Conservation (phyloP, 2,329 filamentous ascomycete species). For the Chaetomiaceae sp. region DNA sequence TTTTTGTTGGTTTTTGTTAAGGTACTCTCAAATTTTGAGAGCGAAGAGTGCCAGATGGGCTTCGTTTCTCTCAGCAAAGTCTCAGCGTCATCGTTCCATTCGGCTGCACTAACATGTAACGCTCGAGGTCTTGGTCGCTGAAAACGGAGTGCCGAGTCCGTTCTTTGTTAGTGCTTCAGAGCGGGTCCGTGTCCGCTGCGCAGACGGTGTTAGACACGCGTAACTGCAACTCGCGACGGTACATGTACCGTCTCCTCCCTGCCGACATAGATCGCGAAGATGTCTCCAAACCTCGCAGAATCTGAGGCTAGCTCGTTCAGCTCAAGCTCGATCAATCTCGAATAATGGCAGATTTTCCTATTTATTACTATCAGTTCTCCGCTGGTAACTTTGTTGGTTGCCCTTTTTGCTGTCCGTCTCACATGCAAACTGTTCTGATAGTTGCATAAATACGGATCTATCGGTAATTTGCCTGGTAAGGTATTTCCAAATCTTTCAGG, state of each 20-base stretch:
- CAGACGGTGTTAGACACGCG: not conserved
- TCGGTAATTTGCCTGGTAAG: not conserved
- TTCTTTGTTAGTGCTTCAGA: not conserved
- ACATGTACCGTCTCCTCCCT: too few relatives aligned
- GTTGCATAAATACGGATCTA: not conserved
- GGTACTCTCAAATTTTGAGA: not conserved
- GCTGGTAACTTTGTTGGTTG: too few relatives aligned
- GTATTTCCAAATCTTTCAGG: too few relatives aligned
- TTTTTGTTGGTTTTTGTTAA: slow-evolving; percentile 29
- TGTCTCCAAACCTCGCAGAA: not conserved
- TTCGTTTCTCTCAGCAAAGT: not conserved
- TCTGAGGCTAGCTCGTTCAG: too few relatives aligned
- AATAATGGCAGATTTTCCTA: too few relatives aligned
- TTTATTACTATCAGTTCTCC: too few relatives aligned
- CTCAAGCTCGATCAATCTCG: too few relatives aligned
- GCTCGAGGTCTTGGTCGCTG: not conserved
- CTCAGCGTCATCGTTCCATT: slow-evolving; percentile 4
- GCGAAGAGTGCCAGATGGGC: not conserved
- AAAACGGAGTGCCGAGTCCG: not conserved
- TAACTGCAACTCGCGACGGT: not conserved
- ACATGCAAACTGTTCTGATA: too few relatives aligned
- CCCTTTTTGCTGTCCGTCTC: too few relatives aligned
- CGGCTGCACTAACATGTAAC: not conserved
- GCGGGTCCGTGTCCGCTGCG: not conserved
- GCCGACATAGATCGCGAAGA: too few relatives aligned